These are phyloP conservation scores for Talaromyces amestolkiae DNA, from an alignment of 2,329 filamentous ascomycete genomes.

Conservation along the genomic window DNA sequence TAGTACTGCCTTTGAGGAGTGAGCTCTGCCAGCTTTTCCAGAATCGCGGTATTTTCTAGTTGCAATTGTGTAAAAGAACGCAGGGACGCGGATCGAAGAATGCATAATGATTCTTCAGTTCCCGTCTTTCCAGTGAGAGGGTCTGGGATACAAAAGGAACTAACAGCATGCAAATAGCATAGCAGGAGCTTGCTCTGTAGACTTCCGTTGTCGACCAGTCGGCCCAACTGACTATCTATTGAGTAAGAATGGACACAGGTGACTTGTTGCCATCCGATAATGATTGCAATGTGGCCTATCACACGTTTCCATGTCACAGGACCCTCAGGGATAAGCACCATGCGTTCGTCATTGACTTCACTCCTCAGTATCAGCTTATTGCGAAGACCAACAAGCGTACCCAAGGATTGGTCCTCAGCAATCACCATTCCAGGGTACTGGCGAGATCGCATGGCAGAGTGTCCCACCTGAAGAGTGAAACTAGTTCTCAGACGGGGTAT, in stretches of 20 bases:
- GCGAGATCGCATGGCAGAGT: conserved; percentile 24
- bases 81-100: conserved; percentile 46
- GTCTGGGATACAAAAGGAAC: conserved; percentile 35
- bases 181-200: conserved; percentile 54
- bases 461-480: conserved; percentile 1
- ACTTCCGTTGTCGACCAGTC: conserved; percentile 52
- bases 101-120: conserved; percentile 31
- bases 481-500: not conserved
- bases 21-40: conserved; percentile 42
- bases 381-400: conserved; percentile 50
- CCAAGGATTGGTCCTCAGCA: conserved; percentile 48
- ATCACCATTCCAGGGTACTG: conserved; percentile 54
- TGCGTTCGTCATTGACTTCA: not conserved
- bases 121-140: conserved; percentile 33
- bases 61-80: conserved; percentile 48
- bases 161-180: conserved; percentile 30
- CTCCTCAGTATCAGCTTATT: conserved; percentile 50
- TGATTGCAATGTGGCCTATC: conserved; percentile 36
- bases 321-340: conserved; percentile 36
- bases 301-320: conserved; percentile 21
- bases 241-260: conserved; percentile 44
- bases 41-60: conserved; percentile 33
- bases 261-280: conserved; percentile 29
- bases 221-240: conserved; percentile 51
- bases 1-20: conserved; percentile 49